phyloP scores from a whole-genome alignment of 805 yeast genomes.

The Candida argentea region DNA sequence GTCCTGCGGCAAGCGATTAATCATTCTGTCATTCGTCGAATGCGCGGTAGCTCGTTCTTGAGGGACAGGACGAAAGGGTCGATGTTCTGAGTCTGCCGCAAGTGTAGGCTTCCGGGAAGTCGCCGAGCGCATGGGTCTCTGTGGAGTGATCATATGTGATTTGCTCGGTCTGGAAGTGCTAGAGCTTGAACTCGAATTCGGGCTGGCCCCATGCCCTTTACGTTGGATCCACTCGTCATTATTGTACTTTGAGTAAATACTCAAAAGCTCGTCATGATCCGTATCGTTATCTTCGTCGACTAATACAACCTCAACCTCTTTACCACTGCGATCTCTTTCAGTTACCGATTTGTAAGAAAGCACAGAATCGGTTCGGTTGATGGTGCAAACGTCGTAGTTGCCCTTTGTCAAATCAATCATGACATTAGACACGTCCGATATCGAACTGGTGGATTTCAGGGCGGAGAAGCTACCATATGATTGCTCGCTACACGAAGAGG shows the following conservation, averaged over 20 bases:
- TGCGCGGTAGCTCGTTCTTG: no score
- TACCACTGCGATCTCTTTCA: slow-evolving; percentile 27
- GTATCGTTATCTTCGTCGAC: slow-evolving; percentile 25
- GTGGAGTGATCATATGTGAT: no score
- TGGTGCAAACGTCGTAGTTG: slow-evolving; percentile 25
- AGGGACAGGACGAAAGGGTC: no score
- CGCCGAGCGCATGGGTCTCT: no score
- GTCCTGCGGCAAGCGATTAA: no score
- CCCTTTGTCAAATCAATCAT: slow-evolving; percentile 33
- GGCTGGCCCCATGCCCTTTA: no score
- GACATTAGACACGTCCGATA: slow-evolving; percentile 28
- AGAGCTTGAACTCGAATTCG: slow-evolving; percentile 17
- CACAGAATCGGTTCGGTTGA: slow-evolving; percentile 25
- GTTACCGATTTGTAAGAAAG: slow-evolving; percentile 30
- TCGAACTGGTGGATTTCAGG: slow-evolving; percentile 14
- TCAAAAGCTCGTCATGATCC: slow-evolving; percentile 23
- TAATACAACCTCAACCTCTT: slow-evolving; percentile 31
- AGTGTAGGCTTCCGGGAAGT: no score
- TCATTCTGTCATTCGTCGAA: no score
- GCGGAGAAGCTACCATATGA: slow-evolving; percentile 7
- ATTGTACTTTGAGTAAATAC: slow-evolving; percentile 32
- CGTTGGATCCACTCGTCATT: slow-evolving; percentile 15
- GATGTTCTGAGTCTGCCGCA: no score
- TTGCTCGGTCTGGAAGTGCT: slow-evolving; percentile 8
- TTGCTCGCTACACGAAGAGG: no score